phyloP scores from a whole-genome alignment of 106 monocot species.

The Dioscorea alata region DNA sequence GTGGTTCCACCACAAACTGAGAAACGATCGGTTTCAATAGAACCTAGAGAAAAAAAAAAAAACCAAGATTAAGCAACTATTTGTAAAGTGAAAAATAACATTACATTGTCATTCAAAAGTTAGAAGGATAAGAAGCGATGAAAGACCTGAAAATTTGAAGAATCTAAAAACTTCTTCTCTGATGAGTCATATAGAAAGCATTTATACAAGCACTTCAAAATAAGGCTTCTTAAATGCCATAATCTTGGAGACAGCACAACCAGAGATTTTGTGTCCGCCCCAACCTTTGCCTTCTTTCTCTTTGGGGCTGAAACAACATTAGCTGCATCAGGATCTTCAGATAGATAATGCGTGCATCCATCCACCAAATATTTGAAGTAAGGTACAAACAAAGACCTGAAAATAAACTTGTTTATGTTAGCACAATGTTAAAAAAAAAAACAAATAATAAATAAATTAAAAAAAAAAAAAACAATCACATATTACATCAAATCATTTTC shows the following conservation, averaged over 20 bases:
- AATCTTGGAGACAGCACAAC: conserved; percentile 27
- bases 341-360: conserved; percentile 45
- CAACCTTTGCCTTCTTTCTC: conserved; percentile 59
- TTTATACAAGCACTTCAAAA: conserved; percentile 64
- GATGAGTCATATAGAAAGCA: conserved; percentile 82
- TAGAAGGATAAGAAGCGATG: background rate
- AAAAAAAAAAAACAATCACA: too few relatives aligned
- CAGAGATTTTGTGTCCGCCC: conserved; percentile 21
- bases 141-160: conserved; percentile 87
- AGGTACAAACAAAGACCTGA: conserved; percentile 91
- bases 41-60: conserved; percentile 37
- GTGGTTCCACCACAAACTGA: conserved; percentile 72
- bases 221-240: conserved; percentile 79
- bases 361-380: conserved; percentile 96
- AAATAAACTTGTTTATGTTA: background rate
- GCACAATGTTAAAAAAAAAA: background rate
- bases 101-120: background rate
- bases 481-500: too few relatives aligned
- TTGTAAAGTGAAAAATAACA: background rate
- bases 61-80: too few relatives aligned
- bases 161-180: conserved; percentile 70
- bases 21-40: conserved; percentile 83
- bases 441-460: too few relatives aligned
- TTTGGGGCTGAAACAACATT: conserved; percentile 30
- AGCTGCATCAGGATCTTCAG: conserved; percentile 29